Conservation (phyloP, 441 rosid genomes). For the Syzygium malaccense region DNA sequence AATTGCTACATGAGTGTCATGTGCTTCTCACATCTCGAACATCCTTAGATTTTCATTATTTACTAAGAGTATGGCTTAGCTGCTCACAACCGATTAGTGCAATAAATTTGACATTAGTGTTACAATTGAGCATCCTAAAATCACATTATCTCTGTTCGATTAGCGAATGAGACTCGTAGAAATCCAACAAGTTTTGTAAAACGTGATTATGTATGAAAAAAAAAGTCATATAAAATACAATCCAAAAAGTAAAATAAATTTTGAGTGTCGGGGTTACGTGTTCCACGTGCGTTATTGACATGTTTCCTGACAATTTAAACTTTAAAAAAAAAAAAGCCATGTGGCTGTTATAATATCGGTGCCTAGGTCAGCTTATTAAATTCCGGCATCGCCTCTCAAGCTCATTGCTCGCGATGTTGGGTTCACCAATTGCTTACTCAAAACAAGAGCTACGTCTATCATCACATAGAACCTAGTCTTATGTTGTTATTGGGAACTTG, state of each 20-base stretch:
- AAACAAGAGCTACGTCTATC: too few relatives aligned
- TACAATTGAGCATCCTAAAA: not conserved
- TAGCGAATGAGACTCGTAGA: not conserved
- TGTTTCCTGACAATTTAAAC: not conserved
- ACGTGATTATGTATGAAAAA: accelerated
- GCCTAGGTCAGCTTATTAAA: not conserved
- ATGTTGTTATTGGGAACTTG: too few relatives aligned
- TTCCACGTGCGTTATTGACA: accelerated
- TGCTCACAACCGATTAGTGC: not conserved
- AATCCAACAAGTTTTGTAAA: not conserved
- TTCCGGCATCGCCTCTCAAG: not conserved
- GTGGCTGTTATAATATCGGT: not conserved
- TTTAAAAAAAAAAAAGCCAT: accelerated
- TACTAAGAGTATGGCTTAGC: not conserved
- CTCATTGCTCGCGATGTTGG: not conserved
- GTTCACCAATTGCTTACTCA: too few relatives aligned
- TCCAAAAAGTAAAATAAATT: not conserved
- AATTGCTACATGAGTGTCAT: not conserved
- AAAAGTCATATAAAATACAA: not conserved
- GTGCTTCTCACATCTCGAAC: not conserved
- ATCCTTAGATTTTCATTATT: not conserved
- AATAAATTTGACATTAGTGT: not conserved
- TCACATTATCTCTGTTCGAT: not conserved
- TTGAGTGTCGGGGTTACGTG: accelerated
- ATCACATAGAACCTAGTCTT: too few relatives aligned